Base-by-base conservation (phyloP, 768 basidiomycete species). In the Serpula lacrymans region DNA sequence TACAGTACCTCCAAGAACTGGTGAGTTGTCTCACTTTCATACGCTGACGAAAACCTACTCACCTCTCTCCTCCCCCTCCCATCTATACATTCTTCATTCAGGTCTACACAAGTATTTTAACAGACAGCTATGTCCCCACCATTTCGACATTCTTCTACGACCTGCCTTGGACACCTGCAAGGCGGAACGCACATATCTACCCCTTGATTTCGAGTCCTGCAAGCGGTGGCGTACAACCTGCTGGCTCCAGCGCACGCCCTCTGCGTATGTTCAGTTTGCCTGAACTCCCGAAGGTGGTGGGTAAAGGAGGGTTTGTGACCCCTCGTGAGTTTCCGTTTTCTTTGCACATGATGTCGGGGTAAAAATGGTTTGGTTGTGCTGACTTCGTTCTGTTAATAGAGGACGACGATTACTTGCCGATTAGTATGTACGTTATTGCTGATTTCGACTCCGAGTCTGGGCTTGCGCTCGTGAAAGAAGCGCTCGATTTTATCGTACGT, bases 121-220 rank as follows among this genome's bases (percentile, higher is more conserved):
- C 72, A 7, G 81, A 88, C 32, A 71, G 70, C 1, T 62, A 71
- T 28, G 60, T 60, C 6, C 65, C 65, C 5, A 68, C 72, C 23
- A 73, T 88, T 39, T 63, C 76, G 22, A 84, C 72, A 11, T 92
- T 88, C 64, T 98, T 97, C 66, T 97, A 95, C 55, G 90, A 95
- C 52, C 73, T 93, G 5, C 88, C 93, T 1, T 77, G 77, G 0
- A 80, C 88, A 0, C 70, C 70, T 29, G 67, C 72, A 41, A 73
- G 84, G 9, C 67, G 96, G n/a, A 97, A 91, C 60, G 68, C 63
- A 20, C 78, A 86, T 54, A 81, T 97, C 39, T 78, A 80, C 52
- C 79, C 84, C 0, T 53, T 67, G 6, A 63, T 63, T 11, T 49
- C 69, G 3, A 68, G 64, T 24, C 53, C 70, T 3, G 70, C 70